Base-by-base conservation (phyloP, 768 basidiomycete genomes). In the Ramaria sp. region DNA sequence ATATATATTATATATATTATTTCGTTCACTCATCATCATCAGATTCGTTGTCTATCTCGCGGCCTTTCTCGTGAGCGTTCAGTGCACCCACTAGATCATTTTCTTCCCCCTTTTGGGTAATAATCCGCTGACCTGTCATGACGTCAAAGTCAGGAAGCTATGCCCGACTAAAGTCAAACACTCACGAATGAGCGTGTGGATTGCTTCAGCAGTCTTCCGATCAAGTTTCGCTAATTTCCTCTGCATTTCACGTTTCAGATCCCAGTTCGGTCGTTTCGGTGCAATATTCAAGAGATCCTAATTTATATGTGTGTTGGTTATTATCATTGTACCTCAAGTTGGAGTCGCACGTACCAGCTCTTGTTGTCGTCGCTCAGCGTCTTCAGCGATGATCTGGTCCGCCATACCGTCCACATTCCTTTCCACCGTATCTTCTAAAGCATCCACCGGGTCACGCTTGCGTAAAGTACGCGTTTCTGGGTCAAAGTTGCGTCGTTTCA, bases 231-330 rank as follows among this genome's bases (percentile, higher is more conserved):
- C 79, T 48, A 92, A 70, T 68, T 90, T 92, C 73, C 87, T 91
- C 57, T 94, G 90, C 72, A 94, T 83, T 64, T 97, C 92, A 57
- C 92, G 82, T 69, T 93, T 94, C 64, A 96, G 75, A 68, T 95
- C 92, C 93, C 92, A 95, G 70, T 95, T 98, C 10, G 91, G 85
- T 48, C 93, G 80, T 77, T 94, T 97, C 3, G 96, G 96, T 22
- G 93, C 94, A 63, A 99, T 98, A 67, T 96, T 98, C 68, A 96
- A 90, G 46, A 96, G 76, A 67, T 95, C 91, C 93, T 95, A 65
- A 33, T 39, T 27, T 24, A 43, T 37, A 6, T 11, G 27, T 37
- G 49, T 45, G 19, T 53, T 27, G 39, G 51, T n/a, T 42, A 15
- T 39, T 15, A 53, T 41, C 50, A 31, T 42, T 31, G 38, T 27